A percentile compares a stretch with the other conserved stretches of the same genome.
These are phyloP conservation scores for Aureobasidium leucospermi DNA, from an alignment of 2,329 filamentous ascomycete genomes.

Conservation along the genomic window DNA sequence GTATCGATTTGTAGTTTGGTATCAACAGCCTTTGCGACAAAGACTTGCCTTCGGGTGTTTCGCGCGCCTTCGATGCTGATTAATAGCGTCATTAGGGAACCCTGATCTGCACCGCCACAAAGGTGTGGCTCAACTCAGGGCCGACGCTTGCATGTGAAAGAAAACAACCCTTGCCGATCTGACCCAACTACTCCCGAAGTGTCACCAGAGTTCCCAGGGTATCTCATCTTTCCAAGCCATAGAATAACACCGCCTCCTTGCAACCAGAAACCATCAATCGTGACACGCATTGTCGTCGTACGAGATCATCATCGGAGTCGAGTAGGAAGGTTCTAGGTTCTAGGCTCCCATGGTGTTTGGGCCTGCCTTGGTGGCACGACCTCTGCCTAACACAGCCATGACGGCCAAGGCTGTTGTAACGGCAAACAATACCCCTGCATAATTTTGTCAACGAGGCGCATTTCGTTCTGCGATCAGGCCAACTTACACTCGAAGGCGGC, in stretches of 20 bases:
- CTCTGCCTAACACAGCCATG: slow-evolving; percentile 38
- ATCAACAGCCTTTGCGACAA: background rate
- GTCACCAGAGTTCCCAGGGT: slow-evolving; percentile 2
- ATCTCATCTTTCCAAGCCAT: slow-evolving; percentile 6
- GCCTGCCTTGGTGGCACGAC: slow-evolving; percentile 24
- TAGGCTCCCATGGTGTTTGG: slow-evolving; percentile 26
- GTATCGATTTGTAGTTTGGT: background rate
- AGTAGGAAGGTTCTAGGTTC: background rate
- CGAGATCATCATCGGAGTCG: background rate
- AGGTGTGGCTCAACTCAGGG: background rate
- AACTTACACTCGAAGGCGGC: slow-evolving; percentile 55
- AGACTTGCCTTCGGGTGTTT: background rate
- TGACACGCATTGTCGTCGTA: background rate
- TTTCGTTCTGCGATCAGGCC: background rate
- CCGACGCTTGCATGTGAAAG: slow-evolving; percentile 1
- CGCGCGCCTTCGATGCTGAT: slow-evolving; percentile 12
- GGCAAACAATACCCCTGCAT: slow-evolving; percentile 43
- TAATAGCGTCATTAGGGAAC: slow-evolving; percentile 6
- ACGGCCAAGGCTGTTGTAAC: slow-evolving; percentile 43
- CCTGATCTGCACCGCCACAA: background rate
- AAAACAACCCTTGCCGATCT: slow-evolving; percentile 1
- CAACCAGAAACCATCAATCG: background rate
- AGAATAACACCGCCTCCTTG: background rate
- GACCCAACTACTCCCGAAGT: background rate
- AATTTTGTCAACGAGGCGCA: slow-evolving; percentile 3